Evolutionary conservation across 2,329 filamentous ascomycete genomes (phyloP), one percentile per base, ranked within the genome.

Genomic region (Neurospora sp.): DNA sequence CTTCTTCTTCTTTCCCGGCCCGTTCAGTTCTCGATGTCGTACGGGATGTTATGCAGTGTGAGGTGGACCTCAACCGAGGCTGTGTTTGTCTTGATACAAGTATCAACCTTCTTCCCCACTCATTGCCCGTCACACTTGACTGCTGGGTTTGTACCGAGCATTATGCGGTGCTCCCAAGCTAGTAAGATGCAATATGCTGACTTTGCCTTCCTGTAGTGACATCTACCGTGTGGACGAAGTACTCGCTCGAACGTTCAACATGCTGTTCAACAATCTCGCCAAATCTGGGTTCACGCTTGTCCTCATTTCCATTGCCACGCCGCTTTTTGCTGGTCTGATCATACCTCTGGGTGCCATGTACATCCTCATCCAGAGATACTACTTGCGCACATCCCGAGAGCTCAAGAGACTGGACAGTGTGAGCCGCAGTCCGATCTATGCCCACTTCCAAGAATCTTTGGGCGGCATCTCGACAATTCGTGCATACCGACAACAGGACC

Each of bases 401-500:
- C 86, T 99, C 73, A 99, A 99, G 84, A 88, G 96, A 74, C 85
- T 99, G 71, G 96, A 99, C 81, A 97, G 94, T 78, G 91, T 98
- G 75, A 97, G 91, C 79, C 90, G 93, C 76, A 97, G 94, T 79
- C 96, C 96, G 36, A 97, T 99, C 76, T 99, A 94, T 79, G 96
- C 96, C 7, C 96, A 99, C 80, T 99, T 99, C 83, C 96, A 99
- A 79, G 96, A 99, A 81, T 96, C 93, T 1, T 87, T 99, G 10
- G 95, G 93, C 72, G 96, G 96, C 62, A 91, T 97, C 78, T 93
- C 92, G 71, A 99, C 96, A 11, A 98, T 99, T 77, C 91, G 96
- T 74, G 96, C 96, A 42, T 99, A 97, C 83, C 87, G 91, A 72
- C 95, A 99, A 79, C 90, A 97, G 80, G 84, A 89, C 73, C 87